Percentiles rank a stretch among this genome's conserved stretches.
phyloP scores from a whole-genome alignment of 805 yeast species.

The Suhomyces kilbournensis region DNA sequence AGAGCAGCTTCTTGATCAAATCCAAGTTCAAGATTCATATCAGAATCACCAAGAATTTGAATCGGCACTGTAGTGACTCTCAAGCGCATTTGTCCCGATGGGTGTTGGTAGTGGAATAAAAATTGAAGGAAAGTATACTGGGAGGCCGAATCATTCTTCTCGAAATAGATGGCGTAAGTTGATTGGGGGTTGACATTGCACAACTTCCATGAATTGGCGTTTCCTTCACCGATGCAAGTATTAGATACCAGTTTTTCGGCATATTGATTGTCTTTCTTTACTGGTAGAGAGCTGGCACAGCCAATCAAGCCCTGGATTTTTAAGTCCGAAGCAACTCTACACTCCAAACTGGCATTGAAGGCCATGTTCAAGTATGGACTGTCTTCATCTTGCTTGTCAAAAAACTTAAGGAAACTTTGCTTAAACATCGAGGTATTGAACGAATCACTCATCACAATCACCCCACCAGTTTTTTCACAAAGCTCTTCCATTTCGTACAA shows the following conservation, averaged over 20 bases:
- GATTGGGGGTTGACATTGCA: conserved; percentile 56
- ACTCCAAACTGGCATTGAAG: conserved; percentile 57
- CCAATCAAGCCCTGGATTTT: conserved; percentile 62
- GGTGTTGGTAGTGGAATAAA: conserved; percentile 60
- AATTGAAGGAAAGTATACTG: conserved; percentile 46
- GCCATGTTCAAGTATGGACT: conserved; percentile 47
- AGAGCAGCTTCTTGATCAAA: conserved; percentile 73
- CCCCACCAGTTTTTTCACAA: conserved; percentile 60
- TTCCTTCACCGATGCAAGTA: conserved; percentile 44
- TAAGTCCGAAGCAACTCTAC: conserved; percentile 48
- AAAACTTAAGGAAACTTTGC: conserved; percentile 57
- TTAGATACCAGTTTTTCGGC: conserved; percentile 29
- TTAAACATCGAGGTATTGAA: conserved; percentile 66
- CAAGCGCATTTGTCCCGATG: conserved; percentile 53
- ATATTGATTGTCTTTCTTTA: conserved; percentile 22
- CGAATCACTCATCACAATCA: conserved; percentile 59
- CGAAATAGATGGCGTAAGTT: conserved; percentile 58
- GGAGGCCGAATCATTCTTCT: conserved; percentile 37
- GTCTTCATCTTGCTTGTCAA: conserved; percentile 33
- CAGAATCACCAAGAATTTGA: conserved; percentile 40
- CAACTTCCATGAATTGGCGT: conserved; percentile 58
- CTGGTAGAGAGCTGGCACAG: conserved; percentile 50
- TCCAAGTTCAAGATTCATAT: conserved; percentile 40
- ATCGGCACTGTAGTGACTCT: conserved; percentile 59
- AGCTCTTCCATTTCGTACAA: conserved; percentile 62